Evolutionary conservation across 2,329 filamentous ascomycete genomes (phyloP).

Genomic region (Colletotrichum sidae): DNA sequence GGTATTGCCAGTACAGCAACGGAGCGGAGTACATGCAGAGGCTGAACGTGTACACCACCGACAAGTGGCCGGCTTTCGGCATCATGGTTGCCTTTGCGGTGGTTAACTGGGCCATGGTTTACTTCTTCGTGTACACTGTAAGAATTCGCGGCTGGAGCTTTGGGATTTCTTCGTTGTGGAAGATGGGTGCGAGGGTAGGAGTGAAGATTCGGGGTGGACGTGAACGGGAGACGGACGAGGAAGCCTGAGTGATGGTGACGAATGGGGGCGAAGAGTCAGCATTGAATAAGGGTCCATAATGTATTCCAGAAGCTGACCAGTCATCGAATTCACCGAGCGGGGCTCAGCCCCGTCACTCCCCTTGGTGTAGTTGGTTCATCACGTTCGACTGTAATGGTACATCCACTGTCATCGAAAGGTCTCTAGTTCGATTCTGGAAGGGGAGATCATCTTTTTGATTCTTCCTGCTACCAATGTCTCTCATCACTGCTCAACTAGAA

Average conservation of each 20-base stretch:
- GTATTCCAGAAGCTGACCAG: rapidly evolving
- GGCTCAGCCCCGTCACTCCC: conserved; percentile 14
- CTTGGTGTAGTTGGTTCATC: conserved; percentile 30
- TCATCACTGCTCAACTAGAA: too few species aligned
- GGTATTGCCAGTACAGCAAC: conserved; percentile 74
- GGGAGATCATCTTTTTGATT: conserved; percentile 4
- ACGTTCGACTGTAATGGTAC: conserved; percentile 27
- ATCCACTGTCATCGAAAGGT: conserved; percentile 21
- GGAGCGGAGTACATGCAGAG: conserved; percentile 72
- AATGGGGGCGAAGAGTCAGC: neutral
- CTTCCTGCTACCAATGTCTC: too few species aligned
- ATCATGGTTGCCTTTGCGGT: conserved; percentile 79
- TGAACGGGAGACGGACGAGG: neutral
- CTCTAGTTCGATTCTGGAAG: conserved; percentile 28
- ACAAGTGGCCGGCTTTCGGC: conserved; percentile 77
- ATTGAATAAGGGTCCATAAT: neutral
- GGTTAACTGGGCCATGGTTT: conserved; percentile 78
- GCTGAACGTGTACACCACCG: conserved; percentile 58
- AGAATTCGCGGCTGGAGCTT: conserved; percentile 78
- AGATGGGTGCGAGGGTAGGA: neutral
- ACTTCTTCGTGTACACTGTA: conserved; percentile 82
- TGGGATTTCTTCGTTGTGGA: conserved; percentile 51
- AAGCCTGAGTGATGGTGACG: neutral
- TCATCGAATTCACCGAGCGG: neutral
- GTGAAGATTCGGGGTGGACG: neutral